These are phyloP conservation scores for Malassezia furfur DNA, from an alignment of 1,284 basidiomycete genomes.

Conservation along the genomic window DNA sequence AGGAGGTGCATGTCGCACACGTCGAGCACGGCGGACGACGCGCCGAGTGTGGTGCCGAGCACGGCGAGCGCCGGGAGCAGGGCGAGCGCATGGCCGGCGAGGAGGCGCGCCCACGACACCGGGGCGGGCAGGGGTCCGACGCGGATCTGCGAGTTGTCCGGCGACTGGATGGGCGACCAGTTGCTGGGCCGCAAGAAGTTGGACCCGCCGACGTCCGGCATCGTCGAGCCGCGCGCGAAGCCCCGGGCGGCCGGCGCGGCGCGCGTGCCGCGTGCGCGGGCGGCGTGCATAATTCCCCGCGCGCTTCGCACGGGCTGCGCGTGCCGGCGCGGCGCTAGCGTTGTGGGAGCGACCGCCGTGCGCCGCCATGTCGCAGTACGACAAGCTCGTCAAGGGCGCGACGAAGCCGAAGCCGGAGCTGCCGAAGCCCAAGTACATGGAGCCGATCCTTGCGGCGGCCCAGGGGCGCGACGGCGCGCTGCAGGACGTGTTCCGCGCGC, in stretches of 20 bases:
- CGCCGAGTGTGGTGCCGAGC: not conserved
- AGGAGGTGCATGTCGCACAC: conserved; percentile 12
- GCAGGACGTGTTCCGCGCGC: conserved; percentile 78
- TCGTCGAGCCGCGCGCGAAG: not conserved
- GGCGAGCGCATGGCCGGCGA: conserved; percentile 3
- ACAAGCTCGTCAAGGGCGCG: conserved; percentile 43
- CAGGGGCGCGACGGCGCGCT: conserved; percentile 84
- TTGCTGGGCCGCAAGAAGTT: not conserved
- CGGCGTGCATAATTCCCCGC: no score
- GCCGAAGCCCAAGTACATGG: conserved; percentile 46
- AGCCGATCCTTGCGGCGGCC: conserved; percentile 82
- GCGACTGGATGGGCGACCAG: not conserved
- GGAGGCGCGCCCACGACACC: not conserved
- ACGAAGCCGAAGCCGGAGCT: conserved; percentile 45
- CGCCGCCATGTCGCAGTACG: conserved; percentile 24
- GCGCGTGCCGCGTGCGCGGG: no score
- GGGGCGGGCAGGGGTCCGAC: not conserved
- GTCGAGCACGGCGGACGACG: not conserved
- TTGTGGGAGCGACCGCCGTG: not conserved
- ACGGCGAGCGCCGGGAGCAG: conserved; percentile 3
- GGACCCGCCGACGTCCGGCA: not conserved
- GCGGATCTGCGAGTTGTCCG: not conserved
- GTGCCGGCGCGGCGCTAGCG: no score
- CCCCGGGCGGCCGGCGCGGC: no score
- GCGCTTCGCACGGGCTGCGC: no score